Evolutionary conservation across 176 grass and related monocot species (phyloP), one percentile per base, ranked within the genome.

Genomic region (Phragmites australis): DNA sequence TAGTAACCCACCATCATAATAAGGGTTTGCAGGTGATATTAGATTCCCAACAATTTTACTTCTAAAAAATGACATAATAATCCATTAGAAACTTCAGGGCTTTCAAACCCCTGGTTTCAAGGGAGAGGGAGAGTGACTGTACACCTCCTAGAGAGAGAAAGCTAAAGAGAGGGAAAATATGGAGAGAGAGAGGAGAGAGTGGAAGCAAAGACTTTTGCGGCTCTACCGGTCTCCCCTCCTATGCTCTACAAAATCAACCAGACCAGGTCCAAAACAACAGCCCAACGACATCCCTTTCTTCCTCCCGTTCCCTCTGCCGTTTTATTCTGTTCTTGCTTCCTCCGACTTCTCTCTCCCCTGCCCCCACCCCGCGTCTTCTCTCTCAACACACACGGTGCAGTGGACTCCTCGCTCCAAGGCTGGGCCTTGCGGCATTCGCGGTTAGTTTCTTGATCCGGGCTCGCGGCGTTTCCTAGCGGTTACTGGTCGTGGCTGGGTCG

Each of bases 181-280:
- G 44, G 39, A 21, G 25, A 73, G 19, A 66, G 22, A 68, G 1
- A 18, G 39, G 30, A 14, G 31, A 79, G 49, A 66, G 63, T 52
- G 63, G n/a, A 69, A 40, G 51, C 62, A 21, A 29, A 34, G 62
- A 76, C 82, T 76, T 67, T 58, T 58, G 72, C 27, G 15, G 14
- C 81, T 83, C 44, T 62, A 0, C 52, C 9, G 0, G 11, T 22
- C 9, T 15, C 1, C 26, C 29, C 40, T 19, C 19, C 16, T 39
- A 39, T 25, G 58, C 29, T 68, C n/a, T 15, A 15, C 2, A 34
- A 13, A n/a, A 49, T 22, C 29, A 32, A 63, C 1, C 25, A 18
- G 60, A 84, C 65, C 26, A 18, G 74, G 74, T 85, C 82, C 74
- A 51, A 58, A 63, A 59, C 44, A 63, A 45, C 64, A 39, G 11